Percentiles rank a stretch among this genome's conserved stretches.
phyloP scores from a whole-genome alignment of 306 rosid species.

The Fragaria iinumae region DNA sequence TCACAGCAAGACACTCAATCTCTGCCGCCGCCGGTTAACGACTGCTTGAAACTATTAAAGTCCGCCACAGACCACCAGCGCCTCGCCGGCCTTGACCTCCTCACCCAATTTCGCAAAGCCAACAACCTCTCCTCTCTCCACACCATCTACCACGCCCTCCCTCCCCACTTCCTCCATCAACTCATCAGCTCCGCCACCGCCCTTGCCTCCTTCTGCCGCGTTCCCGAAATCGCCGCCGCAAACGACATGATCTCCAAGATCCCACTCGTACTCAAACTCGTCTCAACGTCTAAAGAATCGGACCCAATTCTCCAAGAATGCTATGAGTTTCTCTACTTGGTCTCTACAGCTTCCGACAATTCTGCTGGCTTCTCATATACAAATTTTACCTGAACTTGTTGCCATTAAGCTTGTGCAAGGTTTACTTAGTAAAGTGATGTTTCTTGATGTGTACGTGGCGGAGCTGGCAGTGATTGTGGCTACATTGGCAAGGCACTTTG shows the following conservation, averaged over 20 bases:
- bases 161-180: not conserved
- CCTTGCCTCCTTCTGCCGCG: constrained; percentile 73
- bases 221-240: constrained; percentile 68
- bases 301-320: constrained; percentile 63
- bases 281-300: constrained; percentile 37
- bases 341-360: constrained; percentile 55
- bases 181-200: constrained; percentile 45
- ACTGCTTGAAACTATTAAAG: not conserved
- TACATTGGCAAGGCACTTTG: too few relatives aligned
- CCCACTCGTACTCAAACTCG: constrained; percentile 57
- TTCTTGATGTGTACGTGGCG: too few relatives aligned
- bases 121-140: not conserved
- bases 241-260: constrained; percentile 59
- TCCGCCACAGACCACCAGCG: not conserved
- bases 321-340: constrained; percentile 74
- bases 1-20: not conserved
- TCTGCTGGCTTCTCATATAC: too few relatives aligned
- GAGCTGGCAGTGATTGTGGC: too few relatives aligned
- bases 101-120: not conserved
- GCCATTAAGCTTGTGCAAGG: too few relatives aligned
- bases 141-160: not conserved
- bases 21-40: not conserved
- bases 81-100: not conserved
- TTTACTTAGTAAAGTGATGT: too few relatives aligned
- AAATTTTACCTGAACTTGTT: too few relatives aligned